Evolutionary conservation across 257 asterid genomes (phyloP).

Genomic region (Parsonsia alboflavescens): DNA sequence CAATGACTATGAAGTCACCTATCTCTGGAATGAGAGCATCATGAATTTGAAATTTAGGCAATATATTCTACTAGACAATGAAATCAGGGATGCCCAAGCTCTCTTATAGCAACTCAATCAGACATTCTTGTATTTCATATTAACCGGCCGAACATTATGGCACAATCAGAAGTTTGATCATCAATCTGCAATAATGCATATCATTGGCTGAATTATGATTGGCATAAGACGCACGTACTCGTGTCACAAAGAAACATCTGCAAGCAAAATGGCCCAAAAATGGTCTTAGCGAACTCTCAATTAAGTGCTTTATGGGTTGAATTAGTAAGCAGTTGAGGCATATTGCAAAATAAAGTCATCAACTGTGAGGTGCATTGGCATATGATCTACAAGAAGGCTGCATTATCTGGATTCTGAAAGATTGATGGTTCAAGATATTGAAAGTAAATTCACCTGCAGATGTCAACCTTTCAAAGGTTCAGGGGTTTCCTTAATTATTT

Average conservation of each 20-base stretch:
- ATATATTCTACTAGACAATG: background rate
- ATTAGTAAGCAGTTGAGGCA: background rate
- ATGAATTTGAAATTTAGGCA: background rate
- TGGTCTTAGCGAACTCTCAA: background rate
- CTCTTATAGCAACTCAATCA: background rate
- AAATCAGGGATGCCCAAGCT: background rate
- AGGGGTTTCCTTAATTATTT: slow-evolving; percentile 10
- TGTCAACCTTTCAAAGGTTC: no score
- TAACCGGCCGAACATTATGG: background rate
- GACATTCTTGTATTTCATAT: background rate
- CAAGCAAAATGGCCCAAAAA: background rate
- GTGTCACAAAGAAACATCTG: background rate
- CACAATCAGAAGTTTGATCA: background rate
- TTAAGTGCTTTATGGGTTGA: background rate
- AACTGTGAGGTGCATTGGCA: background rate
- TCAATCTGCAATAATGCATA: background rate
- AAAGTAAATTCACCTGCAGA: slow-evolving; percentile 4
- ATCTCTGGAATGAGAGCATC: background rate
- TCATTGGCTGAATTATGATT: background rate
- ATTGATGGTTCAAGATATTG: background rate
- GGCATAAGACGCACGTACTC: background rate
- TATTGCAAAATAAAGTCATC: background rate
- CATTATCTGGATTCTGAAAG: slow-evolving; percentile 7
- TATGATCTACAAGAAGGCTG: background rate
- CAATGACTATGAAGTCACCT: background rate